phyloP scores from a whole-genome alignment of 1,139 yeast genomes.

The Arxiozyma slooffiae region DNA sequence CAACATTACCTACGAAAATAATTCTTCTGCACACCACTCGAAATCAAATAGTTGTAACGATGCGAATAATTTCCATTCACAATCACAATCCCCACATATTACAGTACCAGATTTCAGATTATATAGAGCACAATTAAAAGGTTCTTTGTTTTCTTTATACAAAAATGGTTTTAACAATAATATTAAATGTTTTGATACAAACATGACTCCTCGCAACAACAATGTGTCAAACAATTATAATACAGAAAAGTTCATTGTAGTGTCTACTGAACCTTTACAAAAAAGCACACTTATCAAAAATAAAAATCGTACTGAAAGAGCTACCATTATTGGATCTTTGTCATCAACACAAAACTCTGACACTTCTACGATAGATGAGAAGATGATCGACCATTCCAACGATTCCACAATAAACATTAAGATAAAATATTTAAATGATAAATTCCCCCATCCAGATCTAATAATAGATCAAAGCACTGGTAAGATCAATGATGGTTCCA shows the following conservation, averaged over 20 bases:
- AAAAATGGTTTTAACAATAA: slow-evolving; percentile 43
- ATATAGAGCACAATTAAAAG: slow-evolving; percentile 55
- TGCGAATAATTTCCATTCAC: neutral
- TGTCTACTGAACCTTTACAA: neutral
- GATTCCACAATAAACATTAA: neutral
- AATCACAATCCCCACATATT: slow-evolving; percentile 8
- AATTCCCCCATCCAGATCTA: slow-evolving; percentile 62
- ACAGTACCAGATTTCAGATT: slow-evolving; percentile 33
- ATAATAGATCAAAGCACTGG: slow-evolving; percentile 40
- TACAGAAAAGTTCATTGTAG: neutral
- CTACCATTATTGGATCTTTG: slow-evolving; percentile 5
- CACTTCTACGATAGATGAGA: neutral
- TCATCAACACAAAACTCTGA: slow-evolving; percentile 3
- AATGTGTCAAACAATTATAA: neutral
- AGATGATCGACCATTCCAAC: neutral
- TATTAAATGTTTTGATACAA: slow-evolving; percentile 39
- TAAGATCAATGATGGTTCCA: slow-evolving; percentile 41
- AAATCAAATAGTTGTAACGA: slow-evolving; percentile 1
- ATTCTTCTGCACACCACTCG: neutral
- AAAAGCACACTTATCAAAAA: neutral
- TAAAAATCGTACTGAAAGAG: slow-evolving; percentile 3
- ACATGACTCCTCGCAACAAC: slow-evolving; percentile 5
- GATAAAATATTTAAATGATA: slow-evolving; percentile 33
- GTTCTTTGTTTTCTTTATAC: slow-evolving; percentile 49
- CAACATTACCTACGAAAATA: neutral